These are phyloP conservation scores for Elsinoe perseae DNA, from an alignment of 2,329 filamentous ascomycete species.

Conservation along the genomic window DNA sequence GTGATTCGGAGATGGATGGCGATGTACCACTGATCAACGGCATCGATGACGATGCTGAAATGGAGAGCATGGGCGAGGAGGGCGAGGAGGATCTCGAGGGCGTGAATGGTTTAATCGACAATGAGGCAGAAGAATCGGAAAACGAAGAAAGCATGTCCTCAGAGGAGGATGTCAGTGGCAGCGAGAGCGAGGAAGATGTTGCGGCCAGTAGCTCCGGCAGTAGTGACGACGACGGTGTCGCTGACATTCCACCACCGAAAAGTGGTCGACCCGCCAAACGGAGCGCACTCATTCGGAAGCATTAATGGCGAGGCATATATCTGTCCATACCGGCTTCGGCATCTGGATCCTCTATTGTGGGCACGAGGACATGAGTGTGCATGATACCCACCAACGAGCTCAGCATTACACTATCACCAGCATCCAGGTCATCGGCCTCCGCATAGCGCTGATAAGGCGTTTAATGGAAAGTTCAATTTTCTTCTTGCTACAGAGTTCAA, in stretches of 20 bases:
- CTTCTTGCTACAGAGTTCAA: not conserved
- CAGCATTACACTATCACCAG: not conserved
- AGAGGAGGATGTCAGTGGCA: constrained; percentile 33
- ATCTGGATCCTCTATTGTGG: constrained; percentile 21
- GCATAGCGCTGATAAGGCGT: not conserved
- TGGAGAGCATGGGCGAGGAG: constrained; percentile 14
- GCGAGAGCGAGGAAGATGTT: constrained; percentile 40
- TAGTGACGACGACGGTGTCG: constrained; percentile 18
- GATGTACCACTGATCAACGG: constrained; percentile 20
- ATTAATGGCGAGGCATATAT: constrained; percentile 17
- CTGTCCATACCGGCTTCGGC: constrained; percentile 17
- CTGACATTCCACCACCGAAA: constrained; percentile 15
- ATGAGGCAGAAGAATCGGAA: constrained; percentile 45
- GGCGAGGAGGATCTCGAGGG: constrained; percentile 22
- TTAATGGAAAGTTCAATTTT: not conserved
- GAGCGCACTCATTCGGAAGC: constrained; percentile 21
- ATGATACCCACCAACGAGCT: constrained; percentile 4
- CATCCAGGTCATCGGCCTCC: not conserved
- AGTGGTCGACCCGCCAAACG: constrained; percentile 19
- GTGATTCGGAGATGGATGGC: constrained; percentile 18
- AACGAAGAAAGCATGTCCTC: constrained; percentile 41
- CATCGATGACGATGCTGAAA: constrained; percentile 18
- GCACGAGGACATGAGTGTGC: constrained; percentile 30
- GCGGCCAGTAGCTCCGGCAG: constrained; percentile 25
- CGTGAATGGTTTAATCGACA: constrained; percentile 40